Evolutionary conservation across 176 grass and related monocot genomes (phyloP), one percentile per base, ranked within the genome.

Genomic region (Puya raimondii): DNA sequence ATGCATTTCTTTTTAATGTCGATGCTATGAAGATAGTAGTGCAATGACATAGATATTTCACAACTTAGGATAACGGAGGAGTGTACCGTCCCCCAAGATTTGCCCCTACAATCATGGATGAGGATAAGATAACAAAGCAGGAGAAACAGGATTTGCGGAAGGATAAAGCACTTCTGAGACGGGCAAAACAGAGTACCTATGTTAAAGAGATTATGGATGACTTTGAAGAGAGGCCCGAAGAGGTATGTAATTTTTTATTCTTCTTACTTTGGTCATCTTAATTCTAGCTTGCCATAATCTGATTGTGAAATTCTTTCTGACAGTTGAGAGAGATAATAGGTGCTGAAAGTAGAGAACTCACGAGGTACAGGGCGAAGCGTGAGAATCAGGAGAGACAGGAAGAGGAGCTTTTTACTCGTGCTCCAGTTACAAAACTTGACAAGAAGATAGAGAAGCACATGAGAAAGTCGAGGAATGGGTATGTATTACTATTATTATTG

Each of bases 321-420:
- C 81, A 91, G 90, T 82, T 80, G 78, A 93, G 82, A 76, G 90
- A 91, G 75, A 88, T 29, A 13, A 50, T 65, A 11, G 95, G 87
- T 3, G 85, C 88, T 53, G 95, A 91, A 82, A 99, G 95, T 81
- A 94, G 49, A 84, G 90, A 91, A 54, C 82, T 88, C 64, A 18
- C 74, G 0, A 76, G 23, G 57, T 94, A 94, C 70, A 78, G 72
- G 67, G 72, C 82, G 64, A 88, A 91, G 78, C 80, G 74, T 80
- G 95, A 88, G 51, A 51, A 69, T 27, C 79, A 75, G 50, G 84
- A 84, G 61, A 85, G 84, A 49, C 71, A 82, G 22, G 95, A 99
- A 80, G 87, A 94, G 84, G 82, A 94, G 20, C 59, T 86, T 48
- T 93, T 90, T 78, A 90, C 76, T 50, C 70, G 88, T 68, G 89